Base-by-base conservation (phyloP, 2,329 filamentous ascomycete genomes). In the Pseudocercospora fuligena region DNA sequence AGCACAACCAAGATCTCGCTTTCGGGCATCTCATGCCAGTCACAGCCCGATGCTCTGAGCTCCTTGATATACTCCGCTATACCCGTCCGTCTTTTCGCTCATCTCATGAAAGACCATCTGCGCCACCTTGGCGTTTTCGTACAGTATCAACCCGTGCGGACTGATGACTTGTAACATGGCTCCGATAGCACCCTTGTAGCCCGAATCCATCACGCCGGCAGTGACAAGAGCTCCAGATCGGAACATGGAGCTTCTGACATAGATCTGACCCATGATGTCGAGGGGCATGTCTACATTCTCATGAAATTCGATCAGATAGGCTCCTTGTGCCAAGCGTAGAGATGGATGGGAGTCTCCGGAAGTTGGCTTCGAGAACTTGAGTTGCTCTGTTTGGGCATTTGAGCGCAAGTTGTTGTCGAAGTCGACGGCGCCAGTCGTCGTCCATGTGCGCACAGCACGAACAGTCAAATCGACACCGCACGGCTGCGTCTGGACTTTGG, bases 121-220 rank as follows among this genome's bases (percentile, higher is more conserved):
- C 11, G 77, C 81, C 9, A 82, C 70, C 61, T 75, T 79, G 0
- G 79, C 79, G 66, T 79, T 66, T 29, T 65, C 71, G 56, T 76
- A 69, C 12, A 82, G 62, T 11, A 73, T 61, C n/a, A 81, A 36
- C 0, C 80, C 80, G 19, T 69, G 43, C 16, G 66, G 65, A 66
- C 66, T 70, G n/a, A 61, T 21, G 3, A 72, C 68, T 47, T 81
- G 73, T 67, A 82, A 66, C 69, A 82, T 66, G 21, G 76, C 79
- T 0, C 80, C 80, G 11, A 82, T 61, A 2, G 77, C 77, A 21
- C 81, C 82, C 40, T 79, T 71, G 66, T 83, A 83, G 2, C 81
- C 81, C 23, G 75, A 75, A 68, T 83, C 81, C 54, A 82, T 74
- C 2, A 82, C 80, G 1, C 81, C 81, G 9, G 80, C 79, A 36